These are phyloP conservation scores for Fraxinus paxiana DNA, from an alignment of 305 asterid genomes.

Conservation along the genomic window DNA sequence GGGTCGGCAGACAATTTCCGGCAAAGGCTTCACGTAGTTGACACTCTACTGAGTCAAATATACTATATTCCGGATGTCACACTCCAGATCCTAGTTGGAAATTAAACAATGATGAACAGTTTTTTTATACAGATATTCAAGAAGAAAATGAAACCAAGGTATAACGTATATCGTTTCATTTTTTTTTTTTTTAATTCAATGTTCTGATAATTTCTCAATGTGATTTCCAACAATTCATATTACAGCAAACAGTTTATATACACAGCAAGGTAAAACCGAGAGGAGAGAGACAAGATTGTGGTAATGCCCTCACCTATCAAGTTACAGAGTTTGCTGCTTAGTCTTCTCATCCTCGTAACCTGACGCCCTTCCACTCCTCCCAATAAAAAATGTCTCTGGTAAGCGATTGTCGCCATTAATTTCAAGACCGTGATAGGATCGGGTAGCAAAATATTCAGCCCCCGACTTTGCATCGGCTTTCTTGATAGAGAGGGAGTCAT, in stretches of 20 bases:
- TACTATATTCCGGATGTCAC: neutral
- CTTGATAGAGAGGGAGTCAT: constrained; percentile 28
- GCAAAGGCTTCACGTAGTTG: neutral
- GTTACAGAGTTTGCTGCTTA: neutral
- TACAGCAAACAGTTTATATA: neutral
- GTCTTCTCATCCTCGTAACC: constrained; percentile 58
- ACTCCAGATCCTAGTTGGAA: neutral
- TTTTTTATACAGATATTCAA: neutral
- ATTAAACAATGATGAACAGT: neutral
- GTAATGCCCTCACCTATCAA: neutral
- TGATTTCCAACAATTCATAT: neutral
- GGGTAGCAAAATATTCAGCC: constrained; percentile 73
- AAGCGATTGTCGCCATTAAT: constrained; percentile 33
- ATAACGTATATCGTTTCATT: neutral
- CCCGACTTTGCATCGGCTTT: constrained; percentile 59
- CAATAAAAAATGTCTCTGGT: constrained; percentile 52
- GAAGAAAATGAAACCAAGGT: no score
- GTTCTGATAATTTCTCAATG: neutral
- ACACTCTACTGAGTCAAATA: neutral
- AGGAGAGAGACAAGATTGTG: neutral
- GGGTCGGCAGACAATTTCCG: neutral
- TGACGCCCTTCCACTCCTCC: constrained; percentile 88
- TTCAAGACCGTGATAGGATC: constrained; percentile 82
- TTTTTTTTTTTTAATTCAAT: neutral
- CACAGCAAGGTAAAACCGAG: neutral